Evolutionary conservation across 1,139 yeast species (phyloP), one percentile per base, ranked within the genome.

Genomic region (Maudiozyma humilis): DNA sequence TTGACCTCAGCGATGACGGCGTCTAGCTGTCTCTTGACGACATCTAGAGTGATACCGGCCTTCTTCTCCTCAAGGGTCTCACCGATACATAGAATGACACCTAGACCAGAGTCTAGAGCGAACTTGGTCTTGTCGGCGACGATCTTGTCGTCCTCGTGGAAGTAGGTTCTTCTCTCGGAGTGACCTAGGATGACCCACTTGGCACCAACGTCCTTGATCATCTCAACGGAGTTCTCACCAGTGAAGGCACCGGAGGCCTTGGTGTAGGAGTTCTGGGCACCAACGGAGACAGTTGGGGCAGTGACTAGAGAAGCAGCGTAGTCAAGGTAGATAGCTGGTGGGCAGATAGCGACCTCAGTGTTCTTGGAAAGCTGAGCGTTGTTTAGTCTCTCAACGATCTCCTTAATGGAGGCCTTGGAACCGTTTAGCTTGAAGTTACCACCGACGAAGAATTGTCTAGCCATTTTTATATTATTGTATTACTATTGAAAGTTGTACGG

Each of bases 371-470:
- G 73, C 46, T 78, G 73, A 55, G 94, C 83, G 46, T 70, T 66
- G 77, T 89, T 91, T 64, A 91, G 78, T 71, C 79, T 75, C 53
- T 81, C 91, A 52, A 89, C 82, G 65, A 91, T 89, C 59, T 78
- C 69, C 69, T 80, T 78, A 68, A 91, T 83, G 63, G 94, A 83
- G 62, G 77, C 78, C 71, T 80, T 82, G 66, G 95, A 74, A 67
- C 99, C 98, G 78, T 91, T 93, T 88, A 93, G 83, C 73, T 91
- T 91, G 78, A 91, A 89, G 88, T 91, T 91, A 65, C 97, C 98
- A 61, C 97, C 98, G 63, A 84, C 89, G 67, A 91, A 88, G 76
- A 89, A 89, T 72, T 81, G 83, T 76, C 98, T 88, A 68, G 94
- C 79, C 95, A 63, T 63, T 59, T 52, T 58, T 45, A 15, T 94